A percentile compares a stretch with the other conserved stretches of the same genome.
Conservation (phyloP, 2,329 filamentous ascomycete genomes). For the Fusarium aywerte region DNA sequence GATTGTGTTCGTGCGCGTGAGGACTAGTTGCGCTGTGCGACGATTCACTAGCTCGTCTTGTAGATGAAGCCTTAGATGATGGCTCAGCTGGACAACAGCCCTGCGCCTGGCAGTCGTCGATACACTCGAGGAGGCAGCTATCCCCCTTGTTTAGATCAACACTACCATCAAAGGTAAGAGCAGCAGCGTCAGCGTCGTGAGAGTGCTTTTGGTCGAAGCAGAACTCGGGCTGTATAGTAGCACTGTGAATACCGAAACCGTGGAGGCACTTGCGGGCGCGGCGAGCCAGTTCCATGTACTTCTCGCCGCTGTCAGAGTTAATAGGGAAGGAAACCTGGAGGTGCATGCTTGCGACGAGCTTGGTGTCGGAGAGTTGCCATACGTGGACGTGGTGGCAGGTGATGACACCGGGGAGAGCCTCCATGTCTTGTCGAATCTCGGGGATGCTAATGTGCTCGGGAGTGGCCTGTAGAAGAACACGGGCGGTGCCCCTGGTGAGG, state of each 20-base stretch:
- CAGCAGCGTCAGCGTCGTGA: conserved; percentile 52
- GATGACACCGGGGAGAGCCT: conserved; percentile 82
- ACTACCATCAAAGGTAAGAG: conserved; percentile 52
- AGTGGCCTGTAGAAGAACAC: conserved; percentile 93
- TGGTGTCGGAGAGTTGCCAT: conserved; percentile 96
- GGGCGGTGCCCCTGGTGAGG: conserved; percentile 80
- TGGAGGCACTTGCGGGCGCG: conserved; percentile 89
- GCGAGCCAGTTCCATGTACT: conserved; percentile 91
- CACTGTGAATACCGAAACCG: conserved; percentile 94
- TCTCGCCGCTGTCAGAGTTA: conserved; percentile 78
- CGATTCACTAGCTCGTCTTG: conserved; percentile 51
- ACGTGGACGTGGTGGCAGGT: conserved; percentile 97
- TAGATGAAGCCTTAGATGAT: conserved; percentile 51
- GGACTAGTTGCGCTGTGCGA: conserved; percentile 42
- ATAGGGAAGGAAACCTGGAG: conserved; percentile 93
- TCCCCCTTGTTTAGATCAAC: conserved; percentile 46
- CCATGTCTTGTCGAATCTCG: conserved; percentile 92
- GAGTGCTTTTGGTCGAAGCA: conserved; percentile 63
- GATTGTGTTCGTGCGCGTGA: conserved; percentile 23
- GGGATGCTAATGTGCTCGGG: conserved; percentile 88
- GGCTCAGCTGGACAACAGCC: conserved; percentile 50
- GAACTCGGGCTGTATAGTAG: conserved; percentile 96
- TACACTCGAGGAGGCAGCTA: conserved; percentile 61
- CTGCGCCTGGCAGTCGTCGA: conserved; percentile 53
- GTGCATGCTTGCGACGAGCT: conserved; percentile 92